phyloP scores from a whole-genome alignment of 148 eudicot genomes.

The Rhododendron griersonianum region DNA sequence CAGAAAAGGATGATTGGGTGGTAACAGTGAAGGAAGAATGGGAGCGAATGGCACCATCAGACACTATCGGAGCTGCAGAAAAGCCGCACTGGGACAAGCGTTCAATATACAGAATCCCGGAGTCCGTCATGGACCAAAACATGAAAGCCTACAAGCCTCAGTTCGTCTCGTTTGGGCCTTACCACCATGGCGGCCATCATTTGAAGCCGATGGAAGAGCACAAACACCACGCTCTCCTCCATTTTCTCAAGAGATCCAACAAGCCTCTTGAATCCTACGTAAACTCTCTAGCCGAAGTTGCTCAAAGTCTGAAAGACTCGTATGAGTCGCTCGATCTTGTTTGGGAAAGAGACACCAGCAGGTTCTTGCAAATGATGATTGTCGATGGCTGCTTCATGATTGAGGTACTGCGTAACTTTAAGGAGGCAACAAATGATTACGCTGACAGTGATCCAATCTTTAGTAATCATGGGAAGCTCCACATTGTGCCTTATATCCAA shows the following conservation, averaged over 20 bases:
- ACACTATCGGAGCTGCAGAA: neutral
- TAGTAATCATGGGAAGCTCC: conserved; percentile 30
- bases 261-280: conserved; percentile 10
- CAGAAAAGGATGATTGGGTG: neutral
- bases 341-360: conserved; percentile 16
- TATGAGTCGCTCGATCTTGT: conserved; percentile 21
- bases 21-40: neutral
- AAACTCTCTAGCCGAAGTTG: conserved; percentile 11
- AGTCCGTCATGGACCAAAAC: conserved; percentile 24
- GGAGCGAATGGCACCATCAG: neutral
- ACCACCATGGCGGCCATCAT: conserved; percentile 24
- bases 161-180: conserved; percentile 40
- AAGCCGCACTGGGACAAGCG: conserved; percentile 21
- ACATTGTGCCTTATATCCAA: conserved; percentile 26
- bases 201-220: conserved; percentile 33
- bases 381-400: conserved; percentile 44
- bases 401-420: conserved; percentile 24
- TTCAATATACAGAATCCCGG: conserved; percentile 33
- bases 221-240: conserved; percentile 32
- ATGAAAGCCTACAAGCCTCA: conserved; percentile 36
- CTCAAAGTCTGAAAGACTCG: conserved; percentile 22
- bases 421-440: conserved; percentile 13
- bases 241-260: conserved; percentile 35
- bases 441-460: conserved; percentile 36
- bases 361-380: conserved; percentile 37